Evolutionary conservation across 192 early-diverging fungal genomes (phyloP).

Genomic region (Polychytrium aggregatum): DNA sequence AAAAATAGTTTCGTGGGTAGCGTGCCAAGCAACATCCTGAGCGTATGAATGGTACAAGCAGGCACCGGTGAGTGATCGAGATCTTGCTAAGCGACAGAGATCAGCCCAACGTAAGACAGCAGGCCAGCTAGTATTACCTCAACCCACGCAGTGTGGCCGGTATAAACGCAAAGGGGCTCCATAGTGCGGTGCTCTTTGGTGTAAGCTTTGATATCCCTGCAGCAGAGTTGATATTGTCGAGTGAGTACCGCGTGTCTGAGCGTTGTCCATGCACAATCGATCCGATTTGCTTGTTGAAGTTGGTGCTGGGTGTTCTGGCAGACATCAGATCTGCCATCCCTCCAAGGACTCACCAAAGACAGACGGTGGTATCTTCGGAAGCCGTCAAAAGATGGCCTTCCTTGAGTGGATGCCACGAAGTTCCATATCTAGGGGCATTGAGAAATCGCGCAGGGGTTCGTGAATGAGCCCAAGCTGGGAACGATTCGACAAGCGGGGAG

Average conservation of each 20-base stretch:
- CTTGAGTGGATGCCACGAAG: conserved; percentile 78
- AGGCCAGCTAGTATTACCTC: conserved; percentile 37
- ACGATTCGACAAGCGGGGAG: too few relatives aligned
- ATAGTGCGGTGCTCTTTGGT: conserved; percentile 66
- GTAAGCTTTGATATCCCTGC: conserved; percentile 75
- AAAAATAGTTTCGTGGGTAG: conserved; percentile 72
- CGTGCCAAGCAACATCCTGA: conserved; percentile 90
- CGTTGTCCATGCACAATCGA: too few relatives aligned
- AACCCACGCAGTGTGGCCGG: conserved; percentile 81
- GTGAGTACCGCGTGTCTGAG: too few relatives aligned
- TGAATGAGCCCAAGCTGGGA: not conserved
- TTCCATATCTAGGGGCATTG: conserved; percentile 54
- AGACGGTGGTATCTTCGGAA: conserved; percentile 84
- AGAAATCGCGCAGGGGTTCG: not conserved
- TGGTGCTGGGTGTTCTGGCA: too few relatives aligned
- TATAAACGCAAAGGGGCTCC: conserved; percentile 67
- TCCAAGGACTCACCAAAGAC: too few relatives aligned
- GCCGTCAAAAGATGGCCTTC: conserved; percentile 80
- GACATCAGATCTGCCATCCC: too few relatives aligned
- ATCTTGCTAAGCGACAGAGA: not conserved
- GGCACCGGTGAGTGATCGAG: too few relatives aligned
- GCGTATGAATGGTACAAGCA: not conserved
- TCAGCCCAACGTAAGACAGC: not conserved
- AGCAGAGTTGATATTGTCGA: too few relatives aligned
- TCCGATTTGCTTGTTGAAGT: too few relatives aligned